Base-by-base conservation (phyloP, 495 filamentous ascomycete genomes). In the Talaromyces wortmannii region DNA sequence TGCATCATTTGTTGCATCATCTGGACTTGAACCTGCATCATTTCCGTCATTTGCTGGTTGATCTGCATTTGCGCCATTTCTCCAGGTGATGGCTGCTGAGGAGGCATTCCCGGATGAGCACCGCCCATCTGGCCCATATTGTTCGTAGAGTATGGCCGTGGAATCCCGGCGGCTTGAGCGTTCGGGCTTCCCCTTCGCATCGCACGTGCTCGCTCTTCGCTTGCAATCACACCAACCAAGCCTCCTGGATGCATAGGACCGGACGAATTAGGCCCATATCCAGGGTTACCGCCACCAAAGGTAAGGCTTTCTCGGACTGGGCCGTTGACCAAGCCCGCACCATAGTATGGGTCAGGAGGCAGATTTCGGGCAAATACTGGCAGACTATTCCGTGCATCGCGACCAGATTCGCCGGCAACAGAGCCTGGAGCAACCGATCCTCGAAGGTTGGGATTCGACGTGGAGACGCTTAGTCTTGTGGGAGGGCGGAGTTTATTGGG, bases 21-120 rank as follows among this genome's bases (percentile, higher is more conserved):
- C 55, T 94, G 87, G 85, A 96, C 92, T 65, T 95, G 90, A 86
- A 95, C 90, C 63, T 91, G 86, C 86, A 94, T 90, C 74, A 92
- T 92, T 60, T 86, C 82, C 23, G 82, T 78, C 90, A 95, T 95
- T 64, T 95, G 89, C 61, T 92, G 87, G 29, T 83, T 85, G 75
- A 96, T 86, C 62, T 96, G 86, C 46, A 91, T 78, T 57, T 90
- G 87, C 15, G 86, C 85, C 61, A 88, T 87, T 59, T 92, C 89
- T 5, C 81, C 82, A 16, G 87, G 76, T 29, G 78, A 76, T 30
- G 60, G 64, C 31, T 30, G 51, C 30, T 45, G 23, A 40, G 70
- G 23, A 40, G 70, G 69, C 64, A 67, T 77, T 56, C 59, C 60
- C 53, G 62, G 54, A 31, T 54, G 57, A 32, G 68, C 59, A 57